Conservation (phyloP, 306 rosid genomes). For the Leucaena leucocephala region DNA sequence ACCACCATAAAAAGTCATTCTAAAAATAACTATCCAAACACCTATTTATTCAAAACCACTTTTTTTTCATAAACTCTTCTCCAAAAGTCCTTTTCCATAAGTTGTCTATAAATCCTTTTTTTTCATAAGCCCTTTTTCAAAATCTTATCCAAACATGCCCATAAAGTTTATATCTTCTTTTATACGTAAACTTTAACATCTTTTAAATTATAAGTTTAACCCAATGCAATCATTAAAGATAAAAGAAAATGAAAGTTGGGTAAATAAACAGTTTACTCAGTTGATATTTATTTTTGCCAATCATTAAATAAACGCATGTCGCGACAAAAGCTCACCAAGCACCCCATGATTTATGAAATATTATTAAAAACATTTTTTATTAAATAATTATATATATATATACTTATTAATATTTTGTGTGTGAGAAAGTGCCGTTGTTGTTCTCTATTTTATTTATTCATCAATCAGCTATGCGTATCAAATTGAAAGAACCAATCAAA, state of each 20-base stretch:
- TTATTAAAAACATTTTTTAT: not conserved
- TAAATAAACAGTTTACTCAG: not conserved
- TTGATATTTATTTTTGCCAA: not conserved
- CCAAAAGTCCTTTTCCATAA: too few relatives aligned
- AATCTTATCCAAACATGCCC: too few relatives aligned
- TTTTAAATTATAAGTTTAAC: not conserved
- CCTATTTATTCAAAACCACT: too few relatives aligned
- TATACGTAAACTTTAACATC: not conserved
- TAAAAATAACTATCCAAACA: too few relatives aligned
- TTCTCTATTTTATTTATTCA: not conserved
- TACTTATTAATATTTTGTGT: not conserved
- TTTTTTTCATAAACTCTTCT: too few relatives aligned
- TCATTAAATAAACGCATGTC: too few relatives aligned
- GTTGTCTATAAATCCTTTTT: too few relatives aligned
- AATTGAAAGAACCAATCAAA: constrained; percentile 13
- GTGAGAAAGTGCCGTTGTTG: not conserved
- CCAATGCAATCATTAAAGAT: not conserved
- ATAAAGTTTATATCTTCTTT: not conserved
- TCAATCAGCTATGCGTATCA: not conserved
- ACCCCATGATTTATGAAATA: not conserved
- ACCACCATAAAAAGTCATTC: too few relatives aligned
- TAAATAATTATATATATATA: not conserved
- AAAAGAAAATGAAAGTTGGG: not conserved
- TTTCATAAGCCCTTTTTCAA: too few relatives aligned
- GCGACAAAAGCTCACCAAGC: not conserved